Base-by-base conservation (phyloP, 495 filamentous ascomycete species). In the Talaromyces nanjingensis region DNA sequence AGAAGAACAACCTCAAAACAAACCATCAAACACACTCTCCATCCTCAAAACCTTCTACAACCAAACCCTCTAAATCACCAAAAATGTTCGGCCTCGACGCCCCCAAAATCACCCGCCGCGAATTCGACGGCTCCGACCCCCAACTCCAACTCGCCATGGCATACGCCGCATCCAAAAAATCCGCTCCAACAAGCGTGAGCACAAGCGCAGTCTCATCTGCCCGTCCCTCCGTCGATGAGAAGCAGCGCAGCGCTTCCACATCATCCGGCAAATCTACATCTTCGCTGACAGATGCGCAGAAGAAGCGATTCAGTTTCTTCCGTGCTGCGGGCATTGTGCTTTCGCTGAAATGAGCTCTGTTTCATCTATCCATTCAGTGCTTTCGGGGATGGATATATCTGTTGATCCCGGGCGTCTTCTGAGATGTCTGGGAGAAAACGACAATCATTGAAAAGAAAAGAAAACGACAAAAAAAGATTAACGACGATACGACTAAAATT, bases 91-190 rank as follows among this genome's bases (percentile, higher is more conserved):
- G 39, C 16, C 45, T 49, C 24, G 12, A 29, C 29, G n/a, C 25
- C 16, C 45, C 60, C 45, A 49, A 22, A 37, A 39, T 62, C 4
- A 62, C 42, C n/a, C 42, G 45, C 39, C 22, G 24, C 25, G 60
- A 47, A 47, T 54, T 62, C n/a, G 60, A 62, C 60, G 60, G 60
- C 42, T 52, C 60, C 25, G 60, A 62, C 27, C 20, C 45, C 7
- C 60, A 62, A 34, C 47, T 62, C 18, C 24, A 53, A 34, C 60
- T 59, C 16, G 56, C 56, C 29, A 25, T 27, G n/a, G n/a, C 24
- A 20, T 31, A 31, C 20, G 45, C 39, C 47, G n/a, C 39, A 20
- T 39, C 39, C 12, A 11, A 54, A 9, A 62, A 33, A 11, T 53
- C 39, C 25, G 6, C 22, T 33, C 0, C 11, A 25, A 54, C n/a